Base-by-base conservation (phyloP, 352 stramenopile species). In the Pythium biforme region DNA sequence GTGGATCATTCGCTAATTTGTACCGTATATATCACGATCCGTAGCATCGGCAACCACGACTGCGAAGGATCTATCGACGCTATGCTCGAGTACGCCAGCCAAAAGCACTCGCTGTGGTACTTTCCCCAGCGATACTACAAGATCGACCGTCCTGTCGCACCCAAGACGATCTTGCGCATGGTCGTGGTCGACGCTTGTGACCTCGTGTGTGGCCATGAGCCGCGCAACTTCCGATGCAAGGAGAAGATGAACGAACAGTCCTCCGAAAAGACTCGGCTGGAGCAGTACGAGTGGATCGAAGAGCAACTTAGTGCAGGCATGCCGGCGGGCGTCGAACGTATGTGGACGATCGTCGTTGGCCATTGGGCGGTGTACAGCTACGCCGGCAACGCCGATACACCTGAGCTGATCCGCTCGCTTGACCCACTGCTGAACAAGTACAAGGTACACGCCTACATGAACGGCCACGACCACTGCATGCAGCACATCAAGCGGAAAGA, bases 281-380 rank as follows among this genome's bases (percentile, higher is more conserved):
- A 73, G 29, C 86, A 95, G 65, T 95, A 93, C 65, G 33, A 79
- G 23, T 95, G 86, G 86, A 84, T 93, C 29, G 80, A 95, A 19
- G 45, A 81, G 43, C 75, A 74, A 33, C 65, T 95, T 23, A 75
- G 68, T 33, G 76, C 79, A 11, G 66, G 62, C 0, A 94, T 90
- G 48, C 81, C 84, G 2, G 46, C 70, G 5, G 83, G 79, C 12
- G 72, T 95, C 12, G 81, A 92, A 15, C 75, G 70, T 52, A 93
- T 95, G 86, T 95, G 86, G 86, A 95, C 74, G 14, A 69, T 95
- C 15, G 84, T 94, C 10, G 80, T 94, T 37, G 84, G 84, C 15
- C 86, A 95, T 63, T 95, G 86, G 86, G 86, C 69, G 3, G 79
- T 95, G 20, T 92, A 91, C 72, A 94, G 84, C 62, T 94, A 84